A percentile compares a stretch with the other conserved stretches of the same genome.
These are phyloP conservation scores for Collariella sp. DNA, from an alignment of 495 filamentous ascomycete genomes.

Conservation along the genomic window DNA sequence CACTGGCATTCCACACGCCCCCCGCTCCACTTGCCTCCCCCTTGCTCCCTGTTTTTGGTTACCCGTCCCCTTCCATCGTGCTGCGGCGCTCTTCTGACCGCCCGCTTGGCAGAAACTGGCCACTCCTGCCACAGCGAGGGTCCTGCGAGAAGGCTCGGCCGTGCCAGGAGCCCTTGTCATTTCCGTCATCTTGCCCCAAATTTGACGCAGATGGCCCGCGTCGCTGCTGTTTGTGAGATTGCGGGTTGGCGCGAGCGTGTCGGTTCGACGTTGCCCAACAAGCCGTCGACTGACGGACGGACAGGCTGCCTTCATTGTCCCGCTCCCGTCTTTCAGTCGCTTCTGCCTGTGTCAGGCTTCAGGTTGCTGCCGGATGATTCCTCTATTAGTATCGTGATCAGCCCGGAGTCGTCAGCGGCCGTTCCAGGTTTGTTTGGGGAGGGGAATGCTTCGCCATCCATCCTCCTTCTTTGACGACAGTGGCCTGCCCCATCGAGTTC, in stretches of 20 bases:
- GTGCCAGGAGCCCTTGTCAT: conserved; percentile 21
- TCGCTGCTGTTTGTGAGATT: conserved; percentile 6
- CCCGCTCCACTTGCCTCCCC: background rate
- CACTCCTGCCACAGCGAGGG: background rate
- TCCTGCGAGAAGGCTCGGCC: background rate
- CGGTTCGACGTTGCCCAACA: background rate
- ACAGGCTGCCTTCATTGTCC: background rate
- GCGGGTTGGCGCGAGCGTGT: background rate
- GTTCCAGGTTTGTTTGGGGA: background rate
- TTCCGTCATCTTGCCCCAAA: conserved; percentile 24
- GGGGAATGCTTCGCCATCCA: background rate
- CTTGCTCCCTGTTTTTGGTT: conserved; percentile 9
- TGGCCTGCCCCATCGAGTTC: background rate
- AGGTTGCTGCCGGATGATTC: no score
- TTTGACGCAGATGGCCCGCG: conserved; percentile 4
- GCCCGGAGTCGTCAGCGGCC: background rate
- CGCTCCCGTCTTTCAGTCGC: background rate
- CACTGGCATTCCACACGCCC: background rate
- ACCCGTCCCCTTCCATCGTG: conserved; percentile 6
- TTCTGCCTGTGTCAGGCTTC: background rate
- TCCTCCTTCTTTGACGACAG: background rate
- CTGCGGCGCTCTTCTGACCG: background rate
- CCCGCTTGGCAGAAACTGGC: conserved; percentile 5
- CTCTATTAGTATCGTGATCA: no score
- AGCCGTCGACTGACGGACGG: background rate